A percentile compares a stretch with the other conserved stretches of the same genome.
These are phyloP conservation scores for Calendula officinalis DNA, from an alignment of 129 eudicot genomes.

Conservation along the genomic window DNA sequence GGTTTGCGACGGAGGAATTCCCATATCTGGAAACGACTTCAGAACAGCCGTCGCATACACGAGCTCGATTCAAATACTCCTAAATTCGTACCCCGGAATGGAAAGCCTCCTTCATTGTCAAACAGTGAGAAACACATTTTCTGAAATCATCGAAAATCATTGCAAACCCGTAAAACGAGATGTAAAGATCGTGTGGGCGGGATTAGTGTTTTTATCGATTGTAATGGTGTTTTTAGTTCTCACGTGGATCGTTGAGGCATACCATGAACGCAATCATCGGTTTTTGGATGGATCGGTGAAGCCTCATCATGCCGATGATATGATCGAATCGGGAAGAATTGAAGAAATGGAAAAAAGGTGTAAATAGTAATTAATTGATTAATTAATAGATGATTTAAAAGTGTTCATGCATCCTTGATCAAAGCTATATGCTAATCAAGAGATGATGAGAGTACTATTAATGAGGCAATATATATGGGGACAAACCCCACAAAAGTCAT, in stretches of 20 bases:
- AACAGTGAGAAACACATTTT: conserved; percentile 58
- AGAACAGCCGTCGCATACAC: conserved; percentile 54
- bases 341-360: conserved; percentile 14
- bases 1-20: conserved; percentile 66
- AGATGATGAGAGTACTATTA: conserved; percentile 17
- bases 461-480: conserved; percentile 26
- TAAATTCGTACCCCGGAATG: conserved; percentile 67
- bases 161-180: conserved; percentile 75
- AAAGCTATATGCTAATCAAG: conserved; percentile 29
- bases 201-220: conserved; percentile 47
- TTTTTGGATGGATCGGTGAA: conserved; percentile 56
- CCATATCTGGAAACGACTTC: conserved; percentile 45
- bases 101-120: conserved; percentile 74
- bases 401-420: conserved; percentile 33
- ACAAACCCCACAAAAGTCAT: conserved; percentile 24
- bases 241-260: conserved; percentile 45
- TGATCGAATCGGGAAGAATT: conserved; percentile 30
- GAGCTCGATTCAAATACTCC: conserved; percentile 55
- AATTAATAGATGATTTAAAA: neutral
- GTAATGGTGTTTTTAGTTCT: conserved; percentile 64
- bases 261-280: conserved; percentile 34
- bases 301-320: conserved; percentile 41
- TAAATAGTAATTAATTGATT: conserved; percentile 15
- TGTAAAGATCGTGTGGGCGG: conserved; percentile 50
- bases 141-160: conserved; percentile 55